These are phyloP conservation scores for Phytophthora fragariae DNA, from an alignment of 352 stramenopile species.

Conservation along the genomic window DNA sequence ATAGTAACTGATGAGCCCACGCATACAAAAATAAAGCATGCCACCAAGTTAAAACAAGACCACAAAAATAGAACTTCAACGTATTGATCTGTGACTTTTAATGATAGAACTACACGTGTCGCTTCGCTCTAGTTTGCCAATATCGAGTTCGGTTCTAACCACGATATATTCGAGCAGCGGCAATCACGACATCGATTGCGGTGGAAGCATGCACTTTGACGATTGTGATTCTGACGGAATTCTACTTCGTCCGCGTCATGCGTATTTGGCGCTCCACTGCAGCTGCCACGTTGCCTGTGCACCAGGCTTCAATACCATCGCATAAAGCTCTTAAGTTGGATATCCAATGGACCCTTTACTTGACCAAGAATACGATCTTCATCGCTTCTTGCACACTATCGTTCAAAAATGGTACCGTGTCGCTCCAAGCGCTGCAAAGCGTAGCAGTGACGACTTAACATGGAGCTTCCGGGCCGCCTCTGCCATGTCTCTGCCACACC, in stretches of 20 bases:
- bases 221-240: not conserved
- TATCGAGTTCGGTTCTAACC: not conserved
- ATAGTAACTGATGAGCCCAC: no score
- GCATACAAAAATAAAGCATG: no score
- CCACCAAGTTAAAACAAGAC: not conserved
- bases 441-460: no score
- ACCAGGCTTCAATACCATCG: not conserved
- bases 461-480: no score
- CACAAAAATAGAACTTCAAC: constrained; percentile 6
- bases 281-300: not conserved
- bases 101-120: not conserved
- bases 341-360: not conserved
- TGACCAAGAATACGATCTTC: not conserved
- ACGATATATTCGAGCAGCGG: no score
- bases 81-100: not conserved
- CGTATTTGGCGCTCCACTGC: not conserved
- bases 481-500: no score
- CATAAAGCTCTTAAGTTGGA: no score
- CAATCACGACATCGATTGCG: not conserved
- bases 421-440: not conserved
- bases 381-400: constrained; percentile 1
- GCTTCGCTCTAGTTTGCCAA: not conserved
- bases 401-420: not conserved
- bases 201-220: not conserved
- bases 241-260: not conserved